Evolutionary conservation across 768 basidiomycete genomes (phyloP).

Genomic region (Boletus huronensis): DNA sequence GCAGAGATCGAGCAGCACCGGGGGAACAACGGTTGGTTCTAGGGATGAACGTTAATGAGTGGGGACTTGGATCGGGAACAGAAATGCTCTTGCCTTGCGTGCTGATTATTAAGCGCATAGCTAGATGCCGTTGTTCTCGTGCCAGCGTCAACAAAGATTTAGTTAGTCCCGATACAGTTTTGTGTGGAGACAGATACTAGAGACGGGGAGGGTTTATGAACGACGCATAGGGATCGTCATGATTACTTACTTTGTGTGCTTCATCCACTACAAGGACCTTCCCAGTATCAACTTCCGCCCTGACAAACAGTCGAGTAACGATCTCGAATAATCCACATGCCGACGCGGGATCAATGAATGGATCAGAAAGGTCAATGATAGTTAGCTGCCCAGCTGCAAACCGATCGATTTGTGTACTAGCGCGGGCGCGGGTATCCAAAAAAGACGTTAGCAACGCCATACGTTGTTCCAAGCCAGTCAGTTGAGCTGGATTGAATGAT

Average conservation of each 20-base stretch:
- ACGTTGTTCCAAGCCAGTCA: slow-evolving; percentile 57
- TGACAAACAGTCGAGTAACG: slow-evolving; percentile 58
- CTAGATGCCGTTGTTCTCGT: slow-evolving; percentile 68
- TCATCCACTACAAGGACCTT: slow-evolving; percentile 74
- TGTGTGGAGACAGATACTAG: slow-evolving; percentile 56
- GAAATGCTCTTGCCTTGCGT: slow-evolving; percentile 53
- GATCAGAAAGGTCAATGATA: slow-evolving; percentile 69
- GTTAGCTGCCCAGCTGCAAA: slow-evolving; percentile 60
- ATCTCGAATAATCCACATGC: slow-evolving; percentile 74
- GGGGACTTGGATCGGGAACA: background rate
- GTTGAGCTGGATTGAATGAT: slow-evolving; percentile 55
- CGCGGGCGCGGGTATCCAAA: slow-evolving; percentile 32
- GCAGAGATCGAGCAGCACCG: slow-evolving; percentile 64
- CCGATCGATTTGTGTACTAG: slow-evolving; percentile 25
- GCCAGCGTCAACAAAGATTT: slow-evolving; percentile 55
- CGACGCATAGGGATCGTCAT: background rate
- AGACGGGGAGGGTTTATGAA: background rate
- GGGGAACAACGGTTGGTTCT: slow-evolving; percentile 75
- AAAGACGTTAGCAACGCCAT: slow-evolving; percentile 60
- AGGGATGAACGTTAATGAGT: background rate
- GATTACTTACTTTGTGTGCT: slow-evolving; percentile 57
- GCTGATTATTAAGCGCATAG: slow-evolving; percentile 69
- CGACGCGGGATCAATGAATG: slow-evolving; percentile 63
- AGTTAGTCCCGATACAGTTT: slow-evolving; percentile 50
- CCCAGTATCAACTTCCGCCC: slow-evolving; percentile 56